Percentiles rank a stretch among this genome's conserved stretches.
phyloP scores from a whole-genome alignment of 345 rosid genomes.

The Hypericum androsaemum region DNA sequence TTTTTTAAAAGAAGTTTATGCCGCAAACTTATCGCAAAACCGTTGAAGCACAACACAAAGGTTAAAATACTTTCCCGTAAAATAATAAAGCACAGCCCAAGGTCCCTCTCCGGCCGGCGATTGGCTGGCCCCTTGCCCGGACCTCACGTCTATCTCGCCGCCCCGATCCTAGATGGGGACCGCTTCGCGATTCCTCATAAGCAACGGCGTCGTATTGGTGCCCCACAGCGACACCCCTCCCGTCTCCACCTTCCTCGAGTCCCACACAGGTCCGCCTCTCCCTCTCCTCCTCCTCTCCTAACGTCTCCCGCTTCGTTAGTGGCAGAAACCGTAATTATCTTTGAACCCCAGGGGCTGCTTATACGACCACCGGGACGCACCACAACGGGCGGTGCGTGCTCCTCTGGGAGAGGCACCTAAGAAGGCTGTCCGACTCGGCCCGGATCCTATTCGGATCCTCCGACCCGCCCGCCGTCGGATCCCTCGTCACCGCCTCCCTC shows the following conservation, averaged over 20 bases:
- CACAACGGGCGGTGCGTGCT: constrained; percentile 37
- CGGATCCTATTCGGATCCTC: constrained; percentile 47
- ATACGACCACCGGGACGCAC: constrained; percentile 75
- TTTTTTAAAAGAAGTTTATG: no score
- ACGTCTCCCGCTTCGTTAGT: no score
- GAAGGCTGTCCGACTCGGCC: constrained; percentile 45
- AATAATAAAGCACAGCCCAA: no score
- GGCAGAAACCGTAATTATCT: no score
- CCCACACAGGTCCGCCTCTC: constrained; percentile 35
- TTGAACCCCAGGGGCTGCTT: constrained; percentile 60
- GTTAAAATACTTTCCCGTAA: no score
- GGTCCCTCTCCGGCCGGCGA: no score
- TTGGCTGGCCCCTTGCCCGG: no score
- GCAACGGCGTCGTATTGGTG: constrained; percentile 39
- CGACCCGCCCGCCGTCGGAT: constrained; percentile 27
- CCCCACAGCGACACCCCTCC: constrained; percentile 37
- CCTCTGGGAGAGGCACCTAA: constrained; percentile 66
- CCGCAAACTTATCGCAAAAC: no score
- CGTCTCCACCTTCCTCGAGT: constrained; percentile 49
- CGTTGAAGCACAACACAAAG: no score
- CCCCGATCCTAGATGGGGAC: no score
- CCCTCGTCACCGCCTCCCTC: background rate
- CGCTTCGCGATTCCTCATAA: constrained; percentile 30
- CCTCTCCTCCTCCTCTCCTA: background rate
- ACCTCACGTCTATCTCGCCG: no score